Evolutionary conservation across 495 filamentous ascomycete genomes (phyloP).

Genomic region (Corynascus novoguineensis): DNA sequence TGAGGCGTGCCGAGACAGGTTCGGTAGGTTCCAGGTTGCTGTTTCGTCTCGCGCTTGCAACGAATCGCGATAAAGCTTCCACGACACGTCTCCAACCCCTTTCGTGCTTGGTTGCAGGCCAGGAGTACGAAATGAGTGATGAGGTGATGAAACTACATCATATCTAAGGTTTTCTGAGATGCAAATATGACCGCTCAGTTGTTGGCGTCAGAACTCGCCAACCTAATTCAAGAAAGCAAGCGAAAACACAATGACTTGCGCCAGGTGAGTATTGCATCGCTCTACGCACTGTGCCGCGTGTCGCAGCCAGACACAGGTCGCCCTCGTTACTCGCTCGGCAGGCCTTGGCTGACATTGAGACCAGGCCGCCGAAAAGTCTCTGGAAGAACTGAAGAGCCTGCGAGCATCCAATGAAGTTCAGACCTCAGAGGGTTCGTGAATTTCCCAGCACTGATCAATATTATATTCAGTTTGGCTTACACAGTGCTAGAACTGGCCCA

Average conservation of each 20-base stretch:
- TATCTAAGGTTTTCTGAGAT: slow-evolving; percentile 14
- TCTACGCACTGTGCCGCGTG: background rate
- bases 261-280: slow-evolving; percentile 62
- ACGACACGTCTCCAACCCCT: background rate
- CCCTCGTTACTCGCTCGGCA: background rate
- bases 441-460: background rate
- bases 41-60: background rate
- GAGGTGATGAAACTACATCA: background rate
- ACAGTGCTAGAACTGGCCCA: slow-evolving; percentile 66
- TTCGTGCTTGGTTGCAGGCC: background rate
- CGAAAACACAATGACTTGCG: slow-evolving; percentile 84
- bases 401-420: slow-evolving; percentile 74
- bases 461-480: no score
- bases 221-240: slow-evolving; percentile 92
- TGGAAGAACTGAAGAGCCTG: slow-evolving; percentile 81
- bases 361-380: slow-evolving; percentile 88
- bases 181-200: slow-evolving; percentile 87
- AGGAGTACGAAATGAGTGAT: background rate
- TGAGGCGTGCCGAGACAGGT: no score
- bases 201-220: slow-evolving; percentile 80
- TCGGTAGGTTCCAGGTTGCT: no score
- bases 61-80: background rate
- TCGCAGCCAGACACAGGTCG: background rate
- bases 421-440: slow-evolving; percentile 68
- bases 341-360: background rate